phyloP scores from a whole-genome alignment of 2,329 filamentous ascomycete species.

The Paraconiothyrium sp. region DNA sequence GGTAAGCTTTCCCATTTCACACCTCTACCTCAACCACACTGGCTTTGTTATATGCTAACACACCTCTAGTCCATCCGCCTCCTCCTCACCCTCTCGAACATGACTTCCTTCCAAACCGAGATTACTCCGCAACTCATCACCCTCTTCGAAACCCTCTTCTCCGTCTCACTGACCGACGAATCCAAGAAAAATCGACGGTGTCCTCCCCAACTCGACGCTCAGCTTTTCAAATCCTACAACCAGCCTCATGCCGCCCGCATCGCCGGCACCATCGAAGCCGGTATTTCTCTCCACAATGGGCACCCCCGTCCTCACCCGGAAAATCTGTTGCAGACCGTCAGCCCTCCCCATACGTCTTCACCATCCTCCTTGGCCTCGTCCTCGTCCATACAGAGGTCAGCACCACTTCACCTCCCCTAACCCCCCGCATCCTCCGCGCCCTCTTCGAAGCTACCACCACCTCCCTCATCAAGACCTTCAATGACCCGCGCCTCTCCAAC shows the following conservation, averaged over 20 bases:
- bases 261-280: constrained; percentile 73
- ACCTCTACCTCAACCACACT: neutral
- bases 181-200: constrained; percentile 90
- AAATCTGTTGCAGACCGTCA: constrained; percentile 66
- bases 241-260: constrained; percentile 67
- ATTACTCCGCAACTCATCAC: constrained; percentile 88
- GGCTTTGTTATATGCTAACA: constrained; percentile 20
- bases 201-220: constrained; percentile 88
- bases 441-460: constrained; percentile 83
- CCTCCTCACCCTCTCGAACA: constrained; percentile 91
- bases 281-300: constrained; percentile 79
- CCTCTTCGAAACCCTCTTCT: constrained; percentile 93
- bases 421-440: constrained; percentile 82
- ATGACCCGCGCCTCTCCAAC: constrained; percentile 66
- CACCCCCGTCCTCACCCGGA: constrained; percentile 61
- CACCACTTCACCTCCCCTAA: constrained; percentile 72
- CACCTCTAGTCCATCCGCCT: constrained; percentile 80
- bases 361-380: constrained; percentile 83
- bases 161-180: constrained; percentile 93
- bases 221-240: constrained; percentile 93
- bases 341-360: constrained; percentile 89
- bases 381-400: constrained; percentile 82
- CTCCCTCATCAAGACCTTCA: constrained; percentile 83
- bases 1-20: constrained; percentile 31
- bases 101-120: constrained; percentile 81